These are phyloP conservation scores for Xylaria grammica DNA, from an alignment of 495 filamentous ascomycete genomes.

Conservation along the genomic window DNA sequence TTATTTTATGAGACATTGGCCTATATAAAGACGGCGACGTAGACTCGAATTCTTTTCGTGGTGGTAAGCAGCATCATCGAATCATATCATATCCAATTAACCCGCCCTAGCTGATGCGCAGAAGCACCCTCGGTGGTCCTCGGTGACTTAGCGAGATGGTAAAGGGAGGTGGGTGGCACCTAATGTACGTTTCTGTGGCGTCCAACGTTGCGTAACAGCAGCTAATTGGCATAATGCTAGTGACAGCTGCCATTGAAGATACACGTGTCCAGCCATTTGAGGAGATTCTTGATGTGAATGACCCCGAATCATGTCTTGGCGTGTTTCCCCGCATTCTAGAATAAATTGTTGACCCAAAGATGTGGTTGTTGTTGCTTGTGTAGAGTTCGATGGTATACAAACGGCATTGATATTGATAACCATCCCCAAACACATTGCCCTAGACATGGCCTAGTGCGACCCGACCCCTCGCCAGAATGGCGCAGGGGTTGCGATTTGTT, in stretches of 20 bases:
- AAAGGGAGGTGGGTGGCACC: too few relatives aligned
- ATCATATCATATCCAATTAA: slow-evolving; percentile 3
- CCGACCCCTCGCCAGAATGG: too few relatives aligned
- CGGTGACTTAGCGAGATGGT: not conserved
- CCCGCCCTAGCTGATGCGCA: not conserved
- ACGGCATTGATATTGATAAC: not conserved
- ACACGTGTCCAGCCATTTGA: not conserved
- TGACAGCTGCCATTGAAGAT: not conserved
- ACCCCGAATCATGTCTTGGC: slow-evolving; percentile 6
- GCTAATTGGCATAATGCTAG: not conserved
- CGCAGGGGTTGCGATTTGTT: too few relatives aligned
- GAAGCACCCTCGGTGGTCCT: not conserved
- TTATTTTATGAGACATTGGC: not conserved
- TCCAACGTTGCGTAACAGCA: slow-evolving; percentile 2
- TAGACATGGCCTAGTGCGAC: too few relatives aligned
- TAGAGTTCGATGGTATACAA: too few relatives aligned
- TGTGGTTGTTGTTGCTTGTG: too few relatives aligned
- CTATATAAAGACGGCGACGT: not conserved
- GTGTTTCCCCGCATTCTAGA: slow-evolving; percentile 4
- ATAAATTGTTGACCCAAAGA: not conserved
- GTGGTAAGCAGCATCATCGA: not conserved
- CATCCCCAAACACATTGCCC: not conserved
- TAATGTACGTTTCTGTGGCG: too few relatives aligned
- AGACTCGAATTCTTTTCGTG: not conserved
- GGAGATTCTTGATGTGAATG: too few relatives aligned